Evolutionary conservation across 768 basidiomycete genomes (phyloP).

Genomic region (Boletus reticulatus): DNA sequence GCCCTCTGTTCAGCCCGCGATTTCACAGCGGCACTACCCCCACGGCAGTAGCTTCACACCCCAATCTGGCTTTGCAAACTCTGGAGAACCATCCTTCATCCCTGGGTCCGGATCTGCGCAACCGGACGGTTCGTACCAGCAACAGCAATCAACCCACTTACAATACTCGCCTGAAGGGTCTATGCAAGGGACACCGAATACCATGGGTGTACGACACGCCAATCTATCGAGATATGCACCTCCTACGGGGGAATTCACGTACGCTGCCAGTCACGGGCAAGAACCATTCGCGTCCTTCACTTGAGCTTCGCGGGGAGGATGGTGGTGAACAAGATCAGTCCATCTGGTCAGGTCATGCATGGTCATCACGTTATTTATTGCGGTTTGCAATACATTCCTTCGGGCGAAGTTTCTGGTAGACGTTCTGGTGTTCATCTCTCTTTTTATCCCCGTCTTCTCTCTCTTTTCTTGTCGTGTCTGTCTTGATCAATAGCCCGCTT

Average conservation of each 20-base stretch:
- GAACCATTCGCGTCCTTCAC: constrained; percentile 21
- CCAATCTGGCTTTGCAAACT: constrained; percentile 7
- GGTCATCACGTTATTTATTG: constrained; percentile 5
- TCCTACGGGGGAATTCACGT: constrained; percentile 22
- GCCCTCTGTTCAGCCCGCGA: constrained; percentile 15
- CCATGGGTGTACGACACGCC: constrained; percentile 13
- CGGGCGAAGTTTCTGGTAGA: constrained; percentile 9
- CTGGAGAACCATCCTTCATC: constrained; percentile 17
- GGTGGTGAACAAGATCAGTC: not conserved
- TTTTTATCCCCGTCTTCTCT: constrained; percentile 4
- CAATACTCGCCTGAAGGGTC: constrained; percentile 20
- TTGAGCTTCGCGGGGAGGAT: constrained; percentile 8
- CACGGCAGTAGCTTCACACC: constrained; percentile 13
- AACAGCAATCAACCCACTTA: constrained; percentile 8
- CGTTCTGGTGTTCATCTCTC: not conserved
- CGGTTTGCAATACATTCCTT: not conserved
- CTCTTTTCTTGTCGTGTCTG: constrained; percentile 13
- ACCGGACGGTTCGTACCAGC: constrained; percentile 12
- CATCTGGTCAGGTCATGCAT: not conserved
- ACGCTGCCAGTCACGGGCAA: constrained; percentile 20
- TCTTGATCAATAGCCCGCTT: constrained; percentile 10
- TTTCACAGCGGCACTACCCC: constrained; percentile 19
- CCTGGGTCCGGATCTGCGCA: constrained; percentile 12
- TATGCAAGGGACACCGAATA: constrained; percentile 11
- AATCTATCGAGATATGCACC: constrained; percentile 17